Evolutionary conservation across 179 eudicot genomes (phyloP), one percentile per base, ranked within the genome.

Genomic region (Spinacia oleracea): DNA sequence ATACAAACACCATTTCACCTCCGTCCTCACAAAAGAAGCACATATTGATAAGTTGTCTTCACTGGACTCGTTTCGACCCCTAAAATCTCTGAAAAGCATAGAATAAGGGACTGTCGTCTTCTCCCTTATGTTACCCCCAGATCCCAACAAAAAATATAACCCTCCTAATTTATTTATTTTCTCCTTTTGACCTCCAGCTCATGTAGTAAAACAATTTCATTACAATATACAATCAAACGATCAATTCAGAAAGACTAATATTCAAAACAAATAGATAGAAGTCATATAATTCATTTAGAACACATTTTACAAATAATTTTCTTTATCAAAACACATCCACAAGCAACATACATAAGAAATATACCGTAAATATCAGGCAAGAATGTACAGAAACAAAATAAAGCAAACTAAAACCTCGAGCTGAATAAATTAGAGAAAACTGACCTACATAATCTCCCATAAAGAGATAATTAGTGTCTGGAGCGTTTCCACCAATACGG

Each of bases 371-470:
- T 55, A 64, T 15, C 64, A 70, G 72, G 40, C 12, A 56, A 42
- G 27, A 51, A 23, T 16, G 35, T 14, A 58, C n/a, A 16, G 64
- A 32, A 14, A 9, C 27, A 56, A 29, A 15, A 9, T 1, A 68
- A 67, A 29, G 4, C 5, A 78, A 38, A 53, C 10, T 15, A 25
- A 20, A 55, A 69, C 46, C 11, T 9, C 11, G 11, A 42, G 10
- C 59, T 11, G 2, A 71, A 45, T n/a, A n/a, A 34, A 55, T 0
- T 0, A 20, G 29, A 12, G 8, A 77, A 53, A 64, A 84, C 97
- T 83, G 71, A 93, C 98, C 98, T 75, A 93, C 97, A 64, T 93
- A 93, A 80, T 93, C 98, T 34, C 98, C 98, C 98, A 93, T 93
- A 89, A 93, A 93, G 31, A 93, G 97, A 67, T 93, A 93, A 92